Percentiles rank a stretch among this genome's conserved stretches.
Conservation (phyloP, 495 filamentous ascomycete genomes). For the Penicillium arizonense region DNA sequence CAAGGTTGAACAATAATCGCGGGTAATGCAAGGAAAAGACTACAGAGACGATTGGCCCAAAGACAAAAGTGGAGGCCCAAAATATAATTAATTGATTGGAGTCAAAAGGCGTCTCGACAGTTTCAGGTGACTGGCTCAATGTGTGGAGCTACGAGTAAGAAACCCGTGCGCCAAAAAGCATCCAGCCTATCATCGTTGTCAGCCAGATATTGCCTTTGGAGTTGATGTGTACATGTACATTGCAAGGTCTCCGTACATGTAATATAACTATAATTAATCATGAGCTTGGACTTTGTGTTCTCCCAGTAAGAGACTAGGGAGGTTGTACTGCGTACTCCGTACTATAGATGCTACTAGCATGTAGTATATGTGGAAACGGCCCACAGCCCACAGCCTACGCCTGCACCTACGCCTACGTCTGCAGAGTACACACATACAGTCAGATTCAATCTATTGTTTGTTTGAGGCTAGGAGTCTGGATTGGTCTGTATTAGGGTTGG, state of each 20-base stretch:
- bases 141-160: conserved; percentile 2
- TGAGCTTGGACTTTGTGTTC: too few relatives aligned
- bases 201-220: not conserved
- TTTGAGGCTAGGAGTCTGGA: not conserved
- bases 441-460: not conserved
- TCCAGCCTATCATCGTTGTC: conserved; percentile 8
- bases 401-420: not conserved
- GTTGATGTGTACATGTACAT: not conserved
- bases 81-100: conserved; percentile 12
- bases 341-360: not conserved
- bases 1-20: not conserved
- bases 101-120: not conserved
- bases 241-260: too few relatives aligned
- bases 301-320: too few relatives aligned
- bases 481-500: not conserved
- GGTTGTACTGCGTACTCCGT: not conserved
- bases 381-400: not conserved
- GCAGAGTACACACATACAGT: not conserved
- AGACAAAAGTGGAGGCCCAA: conserved; percentile 7
- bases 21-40: conserved; percentile 26
- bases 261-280: too few relatives aligned
- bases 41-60: conserved; percentile 25
- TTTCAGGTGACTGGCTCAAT: conserved; percentile 4
- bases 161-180: conserved; percentile 4
- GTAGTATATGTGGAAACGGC: not conserved